phyloP scores from a whole-genome alignment of 192 early-diverging fungal species.

The Linnemannia elongata region DNA sequence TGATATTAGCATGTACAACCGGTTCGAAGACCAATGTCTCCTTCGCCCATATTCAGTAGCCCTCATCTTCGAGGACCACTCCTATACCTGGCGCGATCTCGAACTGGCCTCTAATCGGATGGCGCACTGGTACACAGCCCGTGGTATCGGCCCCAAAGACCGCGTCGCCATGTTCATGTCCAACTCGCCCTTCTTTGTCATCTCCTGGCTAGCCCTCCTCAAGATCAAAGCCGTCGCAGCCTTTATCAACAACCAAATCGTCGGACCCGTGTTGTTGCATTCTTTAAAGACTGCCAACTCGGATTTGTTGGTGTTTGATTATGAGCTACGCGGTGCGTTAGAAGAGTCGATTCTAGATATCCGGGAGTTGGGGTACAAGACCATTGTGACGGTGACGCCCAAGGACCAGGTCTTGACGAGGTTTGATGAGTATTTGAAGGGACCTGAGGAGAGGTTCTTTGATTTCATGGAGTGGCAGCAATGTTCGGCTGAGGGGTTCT shows the following conservation, averaged over 20 bases:
- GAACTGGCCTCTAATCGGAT: conserved; percentile 36
- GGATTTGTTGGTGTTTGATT: conserved; percentile 57
- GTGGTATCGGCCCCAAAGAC: conserved; percentile 27
- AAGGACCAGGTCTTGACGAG: conserved; percentile 9
- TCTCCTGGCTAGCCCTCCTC: conserved; percentile 59
- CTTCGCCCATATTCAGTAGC: conserved; percentile 13
- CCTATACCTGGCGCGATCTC: conserved; percentile 54
- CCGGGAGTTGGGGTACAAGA: conserved; percentile 8
- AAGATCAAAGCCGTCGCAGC: conserved; percentile 71
- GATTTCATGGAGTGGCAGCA: neutral
- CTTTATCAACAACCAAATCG: conserved; percentile 69
- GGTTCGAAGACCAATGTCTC: conserved; percentile 17
- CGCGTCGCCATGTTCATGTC: conserved; percentile 68
- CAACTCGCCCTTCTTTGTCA: conserved; percentile 68
- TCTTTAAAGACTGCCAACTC: conserved; percentile 46
- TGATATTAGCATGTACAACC: conserved; percentile 23
- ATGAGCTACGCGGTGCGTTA: conserved; percentile 1
- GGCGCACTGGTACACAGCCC: conserved; percentile 11
- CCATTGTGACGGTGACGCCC: conserved; percentile 19
- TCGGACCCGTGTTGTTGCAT: conserved; percentile 44
- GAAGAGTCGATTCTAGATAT: conserved; percentile 35
- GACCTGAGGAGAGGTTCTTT: conserved; percentile 45
- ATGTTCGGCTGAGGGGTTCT: conserved; percentile 18
- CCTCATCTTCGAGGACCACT: conserved; percentile 53
- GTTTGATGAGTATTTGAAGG: conserved; percentile 22